Base-by-base conservation (phyloP, 345 rosid genomes). In the Moringa oleifera region DNA sequence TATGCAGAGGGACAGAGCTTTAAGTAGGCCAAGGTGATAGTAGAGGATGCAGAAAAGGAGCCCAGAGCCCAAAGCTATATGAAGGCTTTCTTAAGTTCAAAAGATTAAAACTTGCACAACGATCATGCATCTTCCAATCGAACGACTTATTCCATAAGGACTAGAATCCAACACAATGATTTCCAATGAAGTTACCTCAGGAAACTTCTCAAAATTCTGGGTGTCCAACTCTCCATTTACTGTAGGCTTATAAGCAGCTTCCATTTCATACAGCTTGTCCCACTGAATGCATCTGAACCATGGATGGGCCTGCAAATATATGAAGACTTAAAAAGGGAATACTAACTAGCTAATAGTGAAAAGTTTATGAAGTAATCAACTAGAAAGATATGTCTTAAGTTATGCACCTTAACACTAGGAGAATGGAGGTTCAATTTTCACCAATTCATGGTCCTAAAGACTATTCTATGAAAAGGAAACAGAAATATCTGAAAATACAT, bases 131-230 rank as follows among this genome's bases (percentile, higher is more conserved):
- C 33, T 41, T 7, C 6, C 17, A 41, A 5, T 15, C 17, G 6
- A 41, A 41, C 12, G 12, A 41, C 17, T 41, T 41, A 7, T 5
- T 41, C 47, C 17, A 7, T 41, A 41, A 41, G 17, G 47, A 9
- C 47, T 11, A 45, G 9, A 47, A 6, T 28, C 20, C 45, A 37
- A 50, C 54, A n/a, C 49, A 25, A 3, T 51, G 58, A 18, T 63
- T 62, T 46, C 15, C 61, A 64, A 51, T 58, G 28, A 52, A 83
- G 92, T 90, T 77, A 93, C 97, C 25, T 93, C 97, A 46, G 97
- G 89, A 80, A 94, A 94, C 76, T 94, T 86, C 76, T 94, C 99
- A 73, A 94, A 94, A 77, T 94, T 93, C 74, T 88, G 98, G 36
- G 99, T 94, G 77, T 94, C 99, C 68, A 80, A 70, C 69, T 94